Evolutionary conservation across 2,329 filamentous ascomycete species (phyloP), one percentile per base, ranked within the genome.

Genomic region (Phoma herbarum): DNA sequence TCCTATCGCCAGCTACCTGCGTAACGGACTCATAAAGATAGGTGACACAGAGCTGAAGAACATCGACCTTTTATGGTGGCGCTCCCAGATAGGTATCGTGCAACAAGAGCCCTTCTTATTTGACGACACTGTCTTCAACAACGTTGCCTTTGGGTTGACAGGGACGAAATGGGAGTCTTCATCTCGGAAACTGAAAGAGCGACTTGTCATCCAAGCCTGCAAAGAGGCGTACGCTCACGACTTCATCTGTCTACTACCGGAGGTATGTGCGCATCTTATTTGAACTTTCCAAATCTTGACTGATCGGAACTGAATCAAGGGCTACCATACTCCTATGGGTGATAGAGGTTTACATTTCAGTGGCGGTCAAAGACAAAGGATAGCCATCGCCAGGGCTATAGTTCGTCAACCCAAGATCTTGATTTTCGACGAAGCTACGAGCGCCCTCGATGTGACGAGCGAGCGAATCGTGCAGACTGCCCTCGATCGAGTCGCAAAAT

Each of bases 311-410:
- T 23, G 7, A 4, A 23, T 16, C 14, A 10, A 53, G 73, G 91
- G 91, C 1, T 98, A 98, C 70, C 86, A 96, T 63, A 98, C 94
- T 0, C 87, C 95, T 62, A 93, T 97, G 16, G 94, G 94, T 52
- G 92, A 97, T 77, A 88, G 92, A 62, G 94, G 94, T 16, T 16
- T 39, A n/a, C 81, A 96, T 48, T 84, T 98, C 11, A 96, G 91
- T 54, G 94, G 94, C 73, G 94, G 94, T 28, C 94, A 98, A 78
- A 96, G 96, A 77, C 94, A 98, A 78, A 90, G 94, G 66, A 95
- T 97, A 72, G 92, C 93, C 9, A 97, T 97, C 77, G 92, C 93
- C 7, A 84, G 92, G 71, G 93, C 92, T 31, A 86, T 97, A 59
- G 91, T 97, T 39, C 92, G 89, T 25, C 90, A 97, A 69, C 93